These are phyloP conservation scores for Fusarium heterosporum DNA, from an alignment of 2,329 filamentous ascomycete species.

Conservation along the genomic window DNA sequence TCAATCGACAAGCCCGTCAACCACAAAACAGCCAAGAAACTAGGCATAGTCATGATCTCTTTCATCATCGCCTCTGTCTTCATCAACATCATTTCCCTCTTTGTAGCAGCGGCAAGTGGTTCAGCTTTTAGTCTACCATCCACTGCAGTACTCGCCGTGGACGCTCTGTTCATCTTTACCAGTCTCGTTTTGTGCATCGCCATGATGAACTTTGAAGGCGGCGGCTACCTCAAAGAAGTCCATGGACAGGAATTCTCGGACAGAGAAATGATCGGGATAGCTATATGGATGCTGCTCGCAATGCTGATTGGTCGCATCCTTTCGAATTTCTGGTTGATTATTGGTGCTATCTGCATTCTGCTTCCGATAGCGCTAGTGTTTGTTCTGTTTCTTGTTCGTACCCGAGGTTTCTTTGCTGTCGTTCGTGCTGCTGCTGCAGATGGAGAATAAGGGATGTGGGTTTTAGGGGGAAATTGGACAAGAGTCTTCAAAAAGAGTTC, in stretches of 20 bases:
- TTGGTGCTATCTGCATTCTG: background rate
- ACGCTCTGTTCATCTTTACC: constrained; percentile 34
- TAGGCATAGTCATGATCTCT: constrained; percentile 20
- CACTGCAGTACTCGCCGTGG: constrained; percentile 6
- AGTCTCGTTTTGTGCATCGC: constrained; percentile 34
- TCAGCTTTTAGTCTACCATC: background rate
- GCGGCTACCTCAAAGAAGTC: constrained; percentile 19
- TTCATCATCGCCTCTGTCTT: constrained; percentile 35
- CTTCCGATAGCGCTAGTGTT: constrained; percentile 17
- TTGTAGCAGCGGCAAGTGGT: constrained; percentile 1
- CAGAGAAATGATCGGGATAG: constrained; percentile 35
- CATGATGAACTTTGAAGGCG: constrained; percentile 40
- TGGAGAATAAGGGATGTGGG: background rate
- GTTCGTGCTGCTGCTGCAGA: constrained; percentile 1
- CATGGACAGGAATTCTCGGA: constrained; percentile 28
- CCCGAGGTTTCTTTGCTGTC: constrained; percentile 34
- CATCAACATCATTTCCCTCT: constrained; percentile 25
- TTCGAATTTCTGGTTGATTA: constrained; percentile 22
- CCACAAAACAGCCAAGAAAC: constrained; percentile 13
- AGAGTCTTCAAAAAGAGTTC: background rate
- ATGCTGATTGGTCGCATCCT: constrained; percentile 28
- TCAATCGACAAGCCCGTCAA: constrained; percentile 23
- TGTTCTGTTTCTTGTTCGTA: constrained; percentile 19
- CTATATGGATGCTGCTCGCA: constrained; percentile 31
- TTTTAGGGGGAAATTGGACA: background rate